Evolutionary conservation across 2,329 filamentous ascomycete species (phyloP).

Genomic region (Bipolaris victoriae): DNA sequence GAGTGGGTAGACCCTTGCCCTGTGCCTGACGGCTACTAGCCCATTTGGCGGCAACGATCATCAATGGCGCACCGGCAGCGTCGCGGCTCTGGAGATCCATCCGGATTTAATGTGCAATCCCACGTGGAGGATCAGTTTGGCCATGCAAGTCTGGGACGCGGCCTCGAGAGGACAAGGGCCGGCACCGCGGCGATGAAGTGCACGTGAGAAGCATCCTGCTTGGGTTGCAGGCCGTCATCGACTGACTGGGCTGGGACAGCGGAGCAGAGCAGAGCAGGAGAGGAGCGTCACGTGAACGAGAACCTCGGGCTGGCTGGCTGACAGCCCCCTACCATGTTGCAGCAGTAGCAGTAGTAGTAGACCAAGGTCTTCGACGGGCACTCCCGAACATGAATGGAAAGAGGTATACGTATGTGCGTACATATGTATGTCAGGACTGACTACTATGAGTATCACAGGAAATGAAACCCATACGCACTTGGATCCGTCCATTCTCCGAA

Average conservation of each 20-base stretch:
- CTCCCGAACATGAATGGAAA: too few relatives aligned
- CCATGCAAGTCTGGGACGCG: background rate
- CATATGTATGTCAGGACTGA: too few relatives aligned
- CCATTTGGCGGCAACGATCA: constrained; percentile 33
- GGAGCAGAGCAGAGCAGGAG: too few relatives aligned
- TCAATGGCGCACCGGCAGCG: constrained; percentile 23
- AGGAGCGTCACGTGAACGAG: background rate
- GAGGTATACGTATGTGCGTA: too few relatives aligned
- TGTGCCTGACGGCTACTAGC: constrained; percentile 37
- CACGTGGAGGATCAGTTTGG: constrained; percentile 18
- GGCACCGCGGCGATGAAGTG: background rate
- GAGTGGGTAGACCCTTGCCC: constrained; percentile 25
- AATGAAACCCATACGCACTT: too few relatives aligned
- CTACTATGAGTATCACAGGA: too few relatives aligned
- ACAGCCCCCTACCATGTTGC: too few relatives aligned
- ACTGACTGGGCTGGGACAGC: too few relatives aligned
- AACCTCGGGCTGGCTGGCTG: background rate
- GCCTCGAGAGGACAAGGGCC: background rate
- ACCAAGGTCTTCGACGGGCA: too few relatives aligned
- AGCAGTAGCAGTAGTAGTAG: too few relatives aligned
- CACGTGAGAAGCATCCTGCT: constrained; percentile 5
- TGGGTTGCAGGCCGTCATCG: background rate
- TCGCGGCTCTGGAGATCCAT: constrained; percentile 33
- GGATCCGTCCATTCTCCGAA: too few relatives aligned
- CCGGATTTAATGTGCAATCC: constrained; percentile 17